phyloP scores from a whole-genome alignment of 768 basidiomycete genomes.

The Pleurotus tuber-regium region DNA sequence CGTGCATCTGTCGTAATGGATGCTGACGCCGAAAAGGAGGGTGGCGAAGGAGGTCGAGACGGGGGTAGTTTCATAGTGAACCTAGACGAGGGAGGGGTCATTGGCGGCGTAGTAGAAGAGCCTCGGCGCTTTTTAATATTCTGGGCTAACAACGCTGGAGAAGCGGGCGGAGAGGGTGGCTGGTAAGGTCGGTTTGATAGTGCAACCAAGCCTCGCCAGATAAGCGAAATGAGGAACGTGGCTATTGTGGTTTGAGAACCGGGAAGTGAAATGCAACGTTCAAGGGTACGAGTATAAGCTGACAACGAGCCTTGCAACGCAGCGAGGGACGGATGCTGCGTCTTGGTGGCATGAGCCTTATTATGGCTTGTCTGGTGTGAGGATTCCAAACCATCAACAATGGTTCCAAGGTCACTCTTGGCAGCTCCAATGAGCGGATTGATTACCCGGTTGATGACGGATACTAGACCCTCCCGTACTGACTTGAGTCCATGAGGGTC shows the following conservation, averaged over 20 bases:
- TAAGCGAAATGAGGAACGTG: slow-evolving; percentile 65
- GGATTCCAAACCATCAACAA: slow-evolving; percentile 61
- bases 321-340: slow-evolving; percentile 58
- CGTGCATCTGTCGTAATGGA: slow-evolving; percentile 44
- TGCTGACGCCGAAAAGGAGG: slow-evolving; percentile 40
- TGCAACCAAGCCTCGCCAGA: slow-evolving; percentile 75
- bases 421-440: slow-evolving; percentile 63
- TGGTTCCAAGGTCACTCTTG: slow-evolving; percentile 55
- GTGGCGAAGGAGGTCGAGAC: slow-evolving; percentile 67
- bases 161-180: slow-evolving; percentile 35
- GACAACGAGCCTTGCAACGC: slow-evolving; percentile 60
- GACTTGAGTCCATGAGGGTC: slow-evolving; percentile 67
- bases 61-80: slow-evolving; percentile 68
- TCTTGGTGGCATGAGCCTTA: slow-evolving; percentile 30
- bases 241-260: slow-evolving; percentile 62
- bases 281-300: slow-evolving; percentile 55
- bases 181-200: slow-evolving; percentile 57
- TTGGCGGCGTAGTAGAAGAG: slow-evolving; percentile 47
- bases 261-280: slow-evolving; percentile 51
- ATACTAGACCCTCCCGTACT: slow-evolving; percentile 69
- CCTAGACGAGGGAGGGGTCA: slow-evolving; percentile 53
- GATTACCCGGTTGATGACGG: slow-evolving; percentile 62
- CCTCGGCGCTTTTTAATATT: slow-evolving; percentile 40
- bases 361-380: slow-evolving; percentile 26
- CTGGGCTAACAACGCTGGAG: slow-evolving; percentile 31